Evolutionary conservation across 257 asterid genomes (phyloP).

Genomic region (Petrea volubilis): DNA sequence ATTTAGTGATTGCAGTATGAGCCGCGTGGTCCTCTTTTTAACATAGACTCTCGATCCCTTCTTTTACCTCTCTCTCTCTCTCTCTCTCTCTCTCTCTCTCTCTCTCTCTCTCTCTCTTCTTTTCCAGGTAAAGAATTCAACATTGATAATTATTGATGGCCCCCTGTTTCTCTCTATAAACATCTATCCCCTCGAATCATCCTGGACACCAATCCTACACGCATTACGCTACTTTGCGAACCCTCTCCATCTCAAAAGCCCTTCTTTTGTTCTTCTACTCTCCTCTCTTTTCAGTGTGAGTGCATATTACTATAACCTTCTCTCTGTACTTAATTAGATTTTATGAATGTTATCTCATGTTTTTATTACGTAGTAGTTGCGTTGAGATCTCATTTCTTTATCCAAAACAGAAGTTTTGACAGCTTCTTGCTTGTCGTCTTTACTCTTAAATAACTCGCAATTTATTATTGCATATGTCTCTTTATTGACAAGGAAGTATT

Average conservation of each 20-base stretch:
- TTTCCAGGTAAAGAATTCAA: background rate
- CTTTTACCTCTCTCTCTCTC: background rate
- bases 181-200: conserved; percentile 34
- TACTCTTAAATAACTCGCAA: background rate
- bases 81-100: background rate
- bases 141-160: conserved; percentile 2
- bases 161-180: conserved; percentile 33
- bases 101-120: background rate
- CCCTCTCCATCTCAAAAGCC: background rate
- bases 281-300: conserved; percentile 27
- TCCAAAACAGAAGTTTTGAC: background rate
- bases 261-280: background rate
- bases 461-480: background rate
- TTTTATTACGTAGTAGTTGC: background rate
- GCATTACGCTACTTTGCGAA: background rate
- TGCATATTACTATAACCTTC: background rate
- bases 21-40: conserved; percentile 43
- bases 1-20: conserved; percentile 34
- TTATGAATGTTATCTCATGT: background rate
- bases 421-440: background rate
- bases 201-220: conserved; percentile 39
- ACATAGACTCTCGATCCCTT: conserved; percentile 34
- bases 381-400: background rate
- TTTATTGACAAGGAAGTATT: background rate
- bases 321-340: background rate